These are phyloP conservation scores for Starmerella bacillaris DNA, from an alignment of 805 yeast species.

Conservation along the genomic window DNA sequence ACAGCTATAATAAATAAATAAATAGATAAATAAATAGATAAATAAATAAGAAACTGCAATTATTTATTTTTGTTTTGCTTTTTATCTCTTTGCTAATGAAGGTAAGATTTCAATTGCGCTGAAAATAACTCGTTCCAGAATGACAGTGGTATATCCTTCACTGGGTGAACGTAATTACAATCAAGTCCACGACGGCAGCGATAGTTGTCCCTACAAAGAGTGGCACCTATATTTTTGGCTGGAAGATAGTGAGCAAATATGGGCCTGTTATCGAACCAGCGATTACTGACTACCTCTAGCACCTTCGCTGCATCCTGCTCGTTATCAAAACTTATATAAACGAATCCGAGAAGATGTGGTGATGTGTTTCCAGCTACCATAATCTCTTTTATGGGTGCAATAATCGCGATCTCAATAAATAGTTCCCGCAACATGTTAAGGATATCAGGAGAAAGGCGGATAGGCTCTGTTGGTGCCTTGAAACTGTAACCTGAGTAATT, in stretches of 20 bases:
- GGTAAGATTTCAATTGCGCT: slow-evolving; percentile 26
- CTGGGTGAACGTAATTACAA: slow-evolving; percentile 76
- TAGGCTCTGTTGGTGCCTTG: too few species aligned
- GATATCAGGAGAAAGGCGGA: too few species aligned
- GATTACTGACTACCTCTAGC: slow-evolving; percentile 41
- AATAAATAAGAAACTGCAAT: too few species aligned
- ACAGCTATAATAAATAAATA: too few species aligned
- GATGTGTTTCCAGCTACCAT: slow-evolving; percentile 70
- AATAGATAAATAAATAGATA: too few species aligned
- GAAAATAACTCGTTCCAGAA: slow-evolving; percentile 28
- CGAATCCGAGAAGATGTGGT: slow-evolving; percentile 72
- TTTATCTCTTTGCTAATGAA: too few species aligned
- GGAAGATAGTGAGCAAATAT: slow-evolving; percentile 66
- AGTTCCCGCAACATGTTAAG: slow-evolving; percentile 56
- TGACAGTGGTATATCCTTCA: slow-evolving; percentile 32
- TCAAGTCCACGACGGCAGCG: slow-evolving; percentile 62
- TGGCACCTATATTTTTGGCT: slow-evolving; percentile 54
- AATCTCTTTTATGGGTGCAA: slow-evolving; percentile 40
- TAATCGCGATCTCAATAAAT: slow-evolving; percentile 38
- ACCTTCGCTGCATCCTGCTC: slow-evolving; percentile 45
- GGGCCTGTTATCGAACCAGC: slow-evolving; percentile 72
- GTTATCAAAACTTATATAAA: slow-evolving; percentile 44
- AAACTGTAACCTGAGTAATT: too few species aligned
- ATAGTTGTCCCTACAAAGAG: slow-evolving; percentile 46
- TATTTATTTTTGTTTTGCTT: too few species aligned